These are phyloP conservation scores for Novakomyces olei DNA, from an alignment of 805 yeast species.

Conservation along the genomic window DNA sequence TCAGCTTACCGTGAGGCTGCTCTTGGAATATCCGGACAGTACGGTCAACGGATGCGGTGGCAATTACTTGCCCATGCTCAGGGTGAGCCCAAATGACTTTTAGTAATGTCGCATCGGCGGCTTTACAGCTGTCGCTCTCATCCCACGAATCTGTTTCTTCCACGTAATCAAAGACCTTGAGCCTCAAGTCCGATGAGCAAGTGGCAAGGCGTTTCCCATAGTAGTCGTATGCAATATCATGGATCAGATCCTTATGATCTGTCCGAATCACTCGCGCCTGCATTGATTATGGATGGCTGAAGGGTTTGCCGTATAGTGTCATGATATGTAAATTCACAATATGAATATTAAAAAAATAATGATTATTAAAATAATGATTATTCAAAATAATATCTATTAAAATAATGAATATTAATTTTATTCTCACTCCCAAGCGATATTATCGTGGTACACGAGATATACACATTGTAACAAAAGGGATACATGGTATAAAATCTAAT, in stretches of 20 bases:
- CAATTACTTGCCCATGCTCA: conserved; percentile 68
- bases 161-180: conserved; percentile 67
- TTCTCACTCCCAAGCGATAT: too few species aligned
- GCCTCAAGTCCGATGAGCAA: conserved; percentile 82
- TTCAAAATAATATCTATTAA: too few species aligned
- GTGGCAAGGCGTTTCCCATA: conserved; percentile 87
- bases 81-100: conserved; percentile 86
- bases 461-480: too few species aligned
- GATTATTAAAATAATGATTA: too few species aligned
- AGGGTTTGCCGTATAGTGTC: too few species aligned
- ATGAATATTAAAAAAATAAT: too few species aligned
- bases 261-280: neutral
- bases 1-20: conserved; percentile 35
- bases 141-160: conserved; percentile 46
- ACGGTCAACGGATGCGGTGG: conserved; percentile 76
- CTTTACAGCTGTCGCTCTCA: conserved; percentile 76
- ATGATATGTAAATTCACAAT: too few species aligned
- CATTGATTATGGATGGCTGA: too few species aligned
- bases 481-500: too few species aligned
- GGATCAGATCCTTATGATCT: conserved; percentile 44
- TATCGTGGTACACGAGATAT: too few species aligned
- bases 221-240: conserved; percentile 23
- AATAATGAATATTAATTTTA: too few species aligned
- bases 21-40: conserved; percentile 85
- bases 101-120: conserved; percentile 76